Percentiles rank a stretch among this genome's conserved stretches.
Evolutionary conservation across 495 filamentous ascomycete species (phyloP).

Genomic region (Trichocladium uniseriatum): DNA sequence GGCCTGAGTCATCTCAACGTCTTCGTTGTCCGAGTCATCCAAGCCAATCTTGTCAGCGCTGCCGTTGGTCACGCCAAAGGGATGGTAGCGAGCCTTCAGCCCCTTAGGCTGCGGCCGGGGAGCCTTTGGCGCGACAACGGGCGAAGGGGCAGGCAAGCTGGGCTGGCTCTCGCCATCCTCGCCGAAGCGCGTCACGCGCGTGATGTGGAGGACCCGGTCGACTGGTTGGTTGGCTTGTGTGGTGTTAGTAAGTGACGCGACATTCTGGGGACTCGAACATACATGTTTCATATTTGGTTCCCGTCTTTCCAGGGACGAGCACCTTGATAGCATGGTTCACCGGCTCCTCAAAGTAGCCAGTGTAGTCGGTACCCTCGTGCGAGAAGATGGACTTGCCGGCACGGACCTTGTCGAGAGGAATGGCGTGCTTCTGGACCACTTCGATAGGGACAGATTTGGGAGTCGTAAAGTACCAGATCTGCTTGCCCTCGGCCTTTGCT

Average conservation of each 20-base stretch:
- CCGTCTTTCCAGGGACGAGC: conserved; percentile 33
- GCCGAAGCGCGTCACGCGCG: conserved; percentile 33
- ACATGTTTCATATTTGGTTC: conserved; percentile 34
- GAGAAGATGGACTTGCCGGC: conserved; percentile 29
- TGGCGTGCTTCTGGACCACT: conserved; percentile 37
- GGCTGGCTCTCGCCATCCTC: conserved; percentile 17
- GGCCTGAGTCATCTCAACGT: conserved; percentile 26
- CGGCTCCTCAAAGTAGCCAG: conserved; percentile 25
- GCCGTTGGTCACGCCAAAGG: conserved; percentile 31
- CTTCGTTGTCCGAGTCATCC: conserved; percentile 21
- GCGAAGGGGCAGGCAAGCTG: conserved; percentile 15
- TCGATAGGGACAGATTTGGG: conserved; percentile 41
- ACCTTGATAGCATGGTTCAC: conserved; percentile 34
- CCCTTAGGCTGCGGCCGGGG: conserved; percentile 38
- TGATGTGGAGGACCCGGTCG: conserved; percentile 36
- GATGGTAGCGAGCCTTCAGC: conserved; percentile 35
- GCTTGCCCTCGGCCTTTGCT: conserved; percentile 39
- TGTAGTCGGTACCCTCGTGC: conserved; percentile 36
- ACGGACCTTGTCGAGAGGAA: conserved; percentile 31
- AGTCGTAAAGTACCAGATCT: conserved; percentile 44
- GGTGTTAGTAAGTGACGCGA: conserved; percentile 2
- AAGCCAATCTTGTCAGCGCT: conserved; percentile 9
- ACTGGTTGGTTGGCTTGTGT: conserved; percentile 28
- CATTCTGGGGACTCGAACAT: conserved; percentile 11
- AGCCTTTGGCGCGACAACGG: conserved; percentile 19